phyloP scores from a whole-genome alignment of 495 filamentous ascomycete genomes.

The Pseudevernia furfuracea region DNA sequence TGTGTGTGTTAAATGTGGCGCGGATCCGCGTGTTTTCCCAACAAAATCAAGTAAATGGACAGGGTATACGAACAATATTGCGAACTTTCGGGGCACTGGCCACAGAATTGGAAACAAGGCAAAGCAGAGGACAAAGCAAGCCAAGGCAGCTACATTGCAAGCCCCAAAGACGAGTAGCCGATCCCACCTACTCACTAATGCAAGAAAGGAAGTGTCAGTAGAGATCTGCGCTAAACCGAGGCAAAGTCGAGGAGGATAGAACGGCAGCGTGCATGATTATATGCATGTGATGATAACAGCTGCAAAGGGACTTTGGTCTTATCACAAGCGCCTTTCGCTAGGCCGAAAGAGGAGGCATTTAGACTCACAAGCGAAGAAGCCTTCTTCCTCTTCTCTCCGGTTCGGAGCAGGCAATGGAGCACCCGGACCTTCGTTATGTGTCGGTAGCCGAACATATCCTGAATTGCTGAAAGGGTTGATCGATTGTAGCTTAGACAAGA shows the following conservation, averaged over 20 bases:
- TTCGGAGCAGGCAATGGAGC: conserved; percentile 79
- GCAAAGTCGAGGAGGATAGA: conserved; percentile 7
- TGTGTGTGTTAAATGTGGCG: conserved; percentile 9
- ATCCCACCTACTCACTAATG: conserved; percentile 91
- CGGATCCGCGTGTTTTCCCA: conserved; percentile 17
- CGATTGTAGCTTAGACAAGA: conserved; percentile 74
- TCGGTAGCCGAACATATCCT: conserved; percentile 89
- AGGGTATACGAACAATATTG: conserved; percentile 73
- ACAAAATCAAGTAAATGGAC: conserved; percentile 23
- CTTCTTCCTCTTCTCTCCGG: conserved; percentile 88
- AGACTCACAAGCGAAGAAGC: conserved; percentile 91
- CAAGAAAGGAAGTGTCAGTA: conserved; percentile 21
- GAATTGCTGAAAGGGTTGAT: conserved; percentile 79
- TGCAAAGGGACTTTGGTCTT: conserved; percentile 29
- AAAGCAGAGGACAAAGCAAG: conserved; percentile 90
- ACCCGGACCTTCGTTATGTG: conserved; percentile 67
- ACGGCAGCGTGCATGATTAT: conserved; percentile 31
- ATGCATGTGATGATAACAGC: conserved; percentile 31
- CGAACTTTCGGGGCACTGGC: conserved; percentile 82
- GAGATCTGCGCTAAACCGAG: conserved; percentile 16
- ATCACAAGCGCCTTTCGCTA: conserved; percentile 24
- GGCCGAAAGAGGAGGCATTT: conserved; percentile 19
- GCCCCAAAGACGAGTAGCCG: conserved; percentile 83
- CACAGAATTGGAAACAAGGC: conserved; percentile 73
- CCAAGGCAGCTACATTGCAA: conserved; percentile 83